Percentiles rank a stretch among this genome's conserved stretches.
phyloP scores from a whole-genome alignment of 2,329 filamentous ascomycete species.

The Ilyonectria sp. region DNA sequence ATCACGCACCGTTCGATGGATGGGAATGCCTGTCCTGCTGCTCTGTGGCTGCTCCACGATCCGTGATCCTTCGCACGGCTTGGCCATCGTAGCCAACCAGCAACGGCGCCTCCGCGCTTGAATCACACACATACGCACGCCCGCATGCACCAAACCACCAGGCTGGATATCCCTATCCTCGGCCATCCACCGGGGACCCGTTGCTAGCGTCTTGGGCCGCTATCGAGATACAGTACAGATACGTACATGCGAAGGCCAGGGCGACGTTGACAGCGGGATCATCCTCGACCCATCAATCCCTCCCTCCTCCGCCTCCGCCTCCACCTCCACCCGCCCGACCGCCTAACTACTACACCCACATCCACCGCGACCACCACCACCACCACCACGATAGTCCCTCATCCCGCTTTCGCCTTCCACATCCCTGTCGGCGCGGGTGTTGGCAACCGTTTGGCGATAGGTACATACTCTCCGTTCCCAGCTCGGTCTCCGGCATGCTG shows the following conservation, averaged over 20 bases:
- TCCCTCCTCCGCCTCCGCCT: slow-evolving; percentile 16
- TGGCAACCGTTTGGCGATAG: background rate
- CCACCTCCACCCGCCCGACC: slow-evolving; percentile 7
- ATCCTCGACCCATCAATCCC: background rate
- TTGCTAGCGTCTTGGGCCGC: slow-evolving; percentile 2
- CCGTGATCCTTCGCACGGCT: no score
- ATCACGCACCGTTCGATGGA: background rate
- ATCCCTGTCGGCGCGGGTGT: background rate
- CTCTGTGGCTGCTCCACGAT: background rate
- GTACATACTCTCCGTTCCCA: background rate
- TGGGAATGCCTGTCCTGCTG: background rate
- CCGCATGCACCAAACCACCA: background rate
- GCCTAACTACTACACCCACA: background rate
- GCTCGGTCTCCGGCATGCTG: background rate
- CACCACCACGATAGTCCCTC: slow-evolving; percentile 25
- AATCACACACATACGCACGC: background rate
- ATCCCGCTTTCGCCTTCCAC: background rate
- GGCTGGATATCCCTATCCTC: background rate
- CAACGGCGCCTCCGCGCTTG: no score
- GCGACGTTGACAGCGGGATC: slow-evolving; percentile 5
- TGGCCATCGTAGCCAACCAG: no score
- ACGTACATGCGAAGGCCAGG: background rate
- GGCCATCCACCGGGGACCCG: background rate
- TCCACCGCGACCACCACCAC: background rate
- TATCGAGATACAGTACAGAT: slow-evolving; percentile 2